Conservation (phyloP, 2,329 filamentous ascomycete genomes). For the Onygenales sp. region DNA sequence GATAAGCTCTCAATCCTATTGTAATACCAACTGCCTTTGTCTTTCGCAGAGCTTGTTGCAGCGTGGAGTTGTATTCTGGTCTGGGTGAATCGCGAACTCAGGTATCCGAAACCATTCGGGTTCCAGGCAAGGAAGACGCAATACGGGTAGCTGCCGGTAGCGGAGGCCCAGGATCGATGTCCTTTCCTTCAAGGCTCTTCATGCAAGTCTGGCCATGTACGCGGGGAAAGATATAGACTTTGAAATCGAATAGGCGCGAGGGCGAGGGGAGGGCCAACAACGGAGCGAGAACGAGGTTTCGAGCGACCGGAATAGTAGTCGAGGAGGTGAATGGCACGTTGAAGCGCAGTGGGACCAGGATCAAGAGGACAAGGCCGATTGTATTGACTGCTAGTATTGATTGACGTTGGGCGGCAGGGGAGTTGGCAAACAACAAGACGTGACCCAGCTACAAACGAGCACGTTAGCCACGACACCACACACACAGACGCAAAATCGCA, state of each 20-base stretch:
- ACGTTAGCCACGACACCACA: too few species aligned
- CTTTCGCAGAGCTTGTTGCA: background rate
- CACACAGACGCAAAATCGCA: too few species aligned
- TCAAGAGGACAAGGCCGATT: background rate
- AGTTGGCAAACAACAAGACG: too few species aligned
- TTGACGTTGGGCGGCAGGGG: background rate
- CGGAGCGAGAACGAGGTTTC: background rate
- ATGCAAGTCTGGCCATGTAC: background rate
- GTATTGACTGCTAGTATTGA: background rate
- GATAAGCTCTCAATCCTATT: background rate
- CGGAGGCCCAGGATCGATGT: background rate
- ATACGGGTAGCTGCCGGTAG: background rate
- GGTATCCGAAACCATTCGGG: slow-evolving; percentile 3
- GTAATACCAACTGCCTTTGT: background rate
- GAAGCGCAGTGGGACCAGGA: background rate
- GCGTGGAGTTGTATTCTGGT: background rate
- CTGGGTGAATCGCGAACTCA: slow-evolving; percentile 1
- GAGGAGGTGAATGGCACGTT: background rate
- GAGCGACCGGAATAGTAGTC: background rate
- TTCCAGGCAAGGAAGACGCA: background rate
- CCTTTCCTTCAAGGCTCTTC: background rate
- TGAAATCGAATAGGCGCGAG: background rate
- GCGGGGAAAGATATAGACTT: background rate
- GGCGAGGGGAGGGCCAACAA: background rate
- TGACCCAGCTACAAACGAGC: too few species aligned